Evolutionary conservation across 75 land plant species (phyloP), one percentile per base, ranked within the genome.

Genomic region (Isoetes taiwanensis): DNA sequence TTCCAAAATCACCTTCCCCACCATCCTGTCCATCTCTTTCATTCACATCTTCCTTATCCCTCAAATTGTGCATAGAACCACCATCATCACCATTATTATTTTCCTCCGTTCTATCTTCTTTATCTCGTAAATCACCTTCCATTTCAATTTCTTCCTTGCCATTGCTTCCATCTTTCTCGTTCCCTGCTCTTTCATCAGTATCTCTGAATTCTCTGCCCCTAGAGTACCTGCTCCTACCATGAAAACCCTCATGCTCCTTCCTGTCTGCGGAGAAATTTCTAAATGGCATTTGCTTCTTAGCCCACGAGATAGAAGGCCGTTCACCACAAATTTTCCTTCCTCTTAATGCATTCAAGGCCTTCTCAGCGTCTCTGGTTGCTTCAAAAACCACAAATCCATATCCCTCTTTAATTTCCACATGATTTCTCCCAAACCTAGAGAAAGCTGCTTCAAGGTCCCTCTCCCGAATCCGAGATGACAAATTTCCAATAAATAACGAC

Each of bases 331-430:
- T 68, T 9, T 34, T 60, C 41, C 56, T 79, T 16, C 82, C 82
- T 23, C 59, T 63, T 14, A 80, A 38, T 23, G 77, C 66, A 37
- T 54, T 58, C 26, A 78, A 32, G 31, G 81, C 81, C 46, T 54
- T 67, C 52, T 70, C 71, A 6, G 77, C 81, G 56, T 74, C 52
- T 39, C 74, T 46, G 40, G 59, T 59, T n/a, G 32, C 66, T n/a
- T 71, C 77, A 71, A 66, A 78, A 1, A 78, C 62, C 12, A 59
- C 77, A 74, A 78, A 78, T 0, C 71, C 81, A 67, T 64, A 78
- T 35, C 74, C 77, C 54, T 74, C 77, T 56, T 74, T 74, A 3
- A 78, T 28, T 53, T 59, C 71, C 11, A 78, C 28, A 46, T 48
- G 59, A 34, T 74, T 63, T 8, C 52, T 32, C 1, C 77, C 81